Base-by-base conservation (phyloP, 2,329 filamentous ascomycete species). In the Celoporthe dispersa region DNA sequence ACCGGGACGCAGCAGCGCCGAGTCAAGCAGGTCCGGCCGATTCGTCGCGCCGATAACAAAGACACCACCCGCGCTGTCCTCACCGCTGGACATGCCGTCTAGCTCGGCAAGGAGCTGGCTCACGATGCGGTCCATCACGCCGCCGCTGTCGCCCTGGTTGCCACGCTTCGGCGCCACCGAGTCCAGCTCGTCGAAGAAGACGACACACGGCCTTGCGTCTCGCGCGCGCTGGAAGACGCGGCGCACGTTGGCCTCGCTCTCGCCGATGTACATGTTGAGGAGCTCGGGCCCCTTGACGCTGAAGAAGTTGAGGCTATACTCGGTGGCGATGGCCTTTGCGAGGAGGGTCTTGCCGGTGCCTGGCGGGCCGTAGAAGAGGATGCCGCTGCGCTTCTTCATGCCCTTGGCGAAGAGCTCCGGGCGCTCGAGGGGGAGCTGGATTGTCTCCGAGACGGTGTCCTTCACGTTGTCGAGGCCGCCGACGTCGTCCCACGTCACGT, bases 1-100 rank as follows among this genome's bases (percentile, higher is more conserved):
- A 2, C 95, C 95, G 1, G 95, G 96, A 67, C 95, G 89, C 60
- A 98, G 84, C 70, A 99, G 83, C 5, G 95, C 96, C 73, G 93
- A 93, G 78, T 99, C 95, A 31, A 99, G 86, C 67, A 98, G 83
- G 83, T 99, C 96, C 0, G 96, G 96, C 73, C 95, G 85, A 82
- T 99, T 99, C 6, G 95, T 99, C 3, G 95, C 95, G 70, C 96
- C 95, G 74, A 99, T 97, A 37, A 98, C 96, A 78, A 98, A 98
- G 6, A 98, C 95, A 28, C 94, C 94, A 14, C 93, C 93, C 12
- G 84, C 87, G 0, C 87, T 88, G 73, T 94, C 93, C 70, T 94
- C 93, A 22, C 94, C 94, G 74, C 95, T 92, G 66, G 94, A 98
- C 96, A 99, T 99, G 66, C 96, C 96, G 78, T 99, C 96, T 31